Base-by-base conservation (phyloP, 768 basidiomycete genomes). In the Crepidotus variabilis region DNA sequence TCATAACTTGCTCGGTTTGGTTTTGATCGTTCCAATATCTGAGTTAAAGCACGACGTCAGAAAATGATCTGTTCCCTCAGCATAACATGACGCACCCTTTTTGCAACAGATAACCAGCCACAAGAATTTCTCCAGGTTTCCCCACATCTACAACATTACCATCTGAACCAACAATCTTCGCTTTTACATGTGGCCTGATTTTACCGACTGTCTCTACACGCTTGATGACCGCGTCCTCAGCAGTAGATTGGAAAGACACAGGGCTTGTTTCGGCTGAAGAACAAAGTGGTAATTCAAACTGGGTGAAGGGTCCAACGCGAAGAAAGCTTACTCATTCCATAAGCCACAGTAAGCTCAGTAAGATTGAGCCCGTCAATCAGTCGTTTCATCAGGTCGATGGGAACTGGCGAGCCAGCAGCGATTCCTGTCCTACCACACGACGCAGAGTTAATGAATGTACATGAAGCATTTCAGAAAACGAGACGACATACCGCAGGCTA, bases 161-260 rank as follows among this genome's bases (percentile, higher is more conserved):
- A 13, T 82, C 66, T 0, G 22, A 13, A 62, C 89, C 78, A 23
- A 92, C 71, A 3, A 93, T 60, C 65, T 89, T 92, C 1, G 91
- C 91, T 63, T 76, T 84, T 52, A 88, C 87, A 63, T 93, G 91
- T 0, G 90, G 91, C 35, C 82, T 83, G 18, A 88, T 77, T 63
- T 75, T 84, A 4, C 91, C 91, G 10, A 92, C 91, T 0, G 90
- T 93, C 67, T 93, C 91, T 2, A 89, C 85, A 1, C 90, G 86
- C 65, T 89, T 89, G 50, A 78, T 71, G 22, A 93, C 68, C 0
- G 88, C 80, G 65, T 93, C 91, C 1, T 72, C 76, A 0, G 84
- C 79, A 2, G 80, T 84, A 0, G 90, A 86, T 69, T 93, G 91
- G 72, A 93, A 93, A 0, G 91, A 87, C 0, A 92, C 90, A 0